Evolutionary conservation across 192 early-diverging fungal genomes (phyloP).

Genomic region (Rhizoclosmatium sp.): DNA sequence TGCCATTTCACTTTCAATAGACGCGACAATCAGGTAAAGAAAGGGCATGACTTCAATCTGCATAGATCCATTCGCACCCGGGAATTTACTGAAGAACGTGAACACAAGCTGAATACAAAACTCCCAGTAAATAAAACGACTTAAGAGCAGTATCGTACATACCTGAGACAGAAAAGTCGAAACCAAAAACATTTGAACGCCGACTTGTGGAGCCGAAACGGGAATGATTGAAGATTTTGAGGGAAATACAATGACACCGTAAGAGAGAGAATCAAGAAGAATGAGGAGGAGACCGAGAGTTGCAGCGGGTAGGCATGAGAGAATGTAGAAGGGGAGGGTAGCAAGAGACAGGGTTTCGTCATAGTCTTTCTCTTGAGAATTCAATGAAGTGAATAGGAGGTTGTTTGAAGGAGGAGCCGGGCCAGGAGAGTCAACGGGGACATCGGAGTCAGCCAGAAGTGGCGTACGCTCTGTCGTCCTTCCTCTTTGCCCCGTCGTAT

Average conservation of each 20-base stretch:
- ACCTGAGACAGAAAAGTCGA: constrained; percentile 56
- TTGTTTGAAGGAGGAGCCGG: no score
- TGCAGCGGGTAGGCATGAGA: constrained; percentile 76
- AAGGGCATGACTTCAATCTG: constrained; percentile 92
- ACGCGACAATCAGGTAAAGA: constrained; percentile 78
- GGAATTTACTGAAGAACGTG: constrained; percentile 74
- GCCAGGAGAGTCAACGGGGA: no score
- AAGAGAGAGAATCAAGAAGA: constrained; percentile 85
- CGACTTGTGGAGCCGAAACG: constrained; percentile 61
- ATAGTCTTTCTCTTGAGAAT: no score
- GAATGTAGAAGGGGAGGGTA: not conserved
- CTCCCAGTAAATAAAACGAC: no score
- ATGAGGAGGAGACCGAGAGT: constrained; percentile 90
- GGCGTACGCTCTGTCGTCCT: no score
- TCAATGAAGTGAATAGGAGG: no score
- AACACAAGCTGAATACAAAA: constrained; percentile 58
- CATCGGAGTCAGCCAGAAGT: no score
- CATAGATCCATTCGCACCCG: constrained; percentile 92
- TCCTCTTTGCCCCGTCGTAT: no score
- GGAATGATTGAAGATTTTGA: constrained; percentile 53
- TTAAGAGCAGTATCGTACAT: no score
- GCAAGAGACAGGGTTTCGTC: no score
- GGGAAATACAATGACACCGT: constrained; percentile 89
- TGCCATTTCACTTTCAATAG: constrained; percentile 67
- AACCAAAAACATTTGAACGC: constrained; percentile 93